These are phyloP conservation scores for Prosopis cineraria DNA, from an alignment of 306 rosid species.

Conservation along the genomic window DNA sequence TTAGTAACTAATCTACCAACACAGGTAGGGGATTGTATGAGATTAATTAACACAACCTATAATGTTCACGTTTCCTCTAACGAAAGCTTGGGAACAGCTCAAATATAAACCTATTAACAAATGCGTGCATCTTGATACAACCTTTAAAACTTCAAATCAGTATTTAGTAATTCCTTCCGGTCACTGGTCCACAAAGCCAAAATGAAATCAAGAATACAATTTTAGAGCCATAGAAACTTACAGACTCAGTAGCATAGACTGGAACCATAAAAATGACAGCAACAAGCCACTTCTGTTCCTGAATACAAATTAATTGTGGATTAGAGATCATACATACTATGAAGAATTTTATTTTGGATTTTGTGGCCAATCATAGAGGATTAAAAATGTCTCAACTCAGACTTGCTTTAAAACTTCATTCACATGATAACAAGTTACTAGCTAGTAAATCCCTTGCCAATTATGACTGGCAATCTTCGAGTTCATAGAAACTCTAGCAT, in stretches of 20 bases:
- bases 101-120: background rate
- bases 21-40: background rate
- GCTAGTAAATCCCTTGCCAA: background rate
- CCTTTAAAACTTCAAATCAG: background rate
- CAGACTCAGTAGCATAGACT: conserved; percentile 79
- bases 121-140: background rate
- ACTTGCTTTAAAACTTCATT: background rate
- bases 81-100: background rate
- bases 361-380: background rate
- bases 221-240: conserved; percentile 52
- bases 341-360: background rate
- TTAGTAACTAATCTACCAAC: conserved; percentile 6
- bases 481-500: background rate
- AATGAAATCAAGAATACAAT: conserved; percentile 13
- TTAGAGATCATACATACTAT: conserved; percentile 14
- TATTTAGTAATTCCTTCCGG: conserved; percentile 4
- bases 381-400: background rate
- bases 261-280: conserved; percentile 81
- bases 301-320: conserved; percentile 37
- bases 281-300: conserved; percentile 95
- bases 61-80: background rate
- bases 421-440: background rate
- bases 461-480: background rate
- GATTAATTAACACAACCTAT: background rate
- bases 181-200: background rate